A percentile compares a stretch with the other conserved stretches of the same genome.
These are phyloP conservation scores for Arctium minus DNA, from an alignment of 129 eudicot genomes.

Conservation along the genomic window DNA sequence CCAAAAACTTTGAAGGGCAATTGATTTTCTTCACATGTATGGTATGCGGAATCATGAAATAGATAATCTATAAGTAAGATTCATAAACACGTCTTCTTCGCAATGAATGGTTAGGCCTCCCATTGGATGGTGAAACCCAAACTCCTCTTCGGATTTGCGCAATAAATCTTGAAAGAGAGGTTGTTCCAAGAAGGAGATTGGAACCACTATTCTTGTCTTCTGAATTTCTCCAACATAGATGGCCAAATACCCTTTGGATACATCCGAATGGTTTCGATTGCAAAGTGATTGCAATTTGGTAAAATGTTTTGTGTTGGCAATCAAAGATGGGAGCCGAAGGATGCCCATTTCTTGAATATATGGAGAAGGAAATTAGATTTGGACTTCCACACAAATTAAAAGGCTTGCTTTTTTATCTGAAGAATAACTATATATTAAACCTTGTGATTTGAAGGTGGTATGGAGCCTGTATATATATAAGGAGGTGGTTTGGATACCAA, in stretches of 20 bases:
- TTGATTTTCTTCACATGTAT: not conserved
- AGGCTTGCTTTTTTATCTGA: not conserved
- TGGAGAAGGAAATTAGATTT: not conserved
- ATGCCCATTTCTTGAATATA: slow-evolving; percentile 16
- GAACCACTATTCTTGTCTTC: slow-evolving; percentile 49
- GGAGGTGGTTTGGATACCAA: not conserved
- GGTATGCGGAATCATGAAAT: not conserved
- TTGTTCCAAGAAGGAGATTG: slow-evolving; percentile 45
- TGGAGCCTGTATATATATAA: slow-evolving; percentile 8
- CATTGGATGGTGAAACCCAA: slow-evolving; percentile 52
- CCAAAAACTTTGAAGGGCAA: not conserved
- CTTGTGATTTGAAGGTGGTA: slow-evolving; percentile 1
- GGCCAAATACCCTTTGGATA: slow-evolving; percentile 50
- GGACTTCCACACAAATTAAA: not conserved
- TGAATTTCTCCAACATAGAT: slow-evolving; percentile 53
- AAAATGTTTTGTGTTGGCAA: slow-evolving; percentile 25
- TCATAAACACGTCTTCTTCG: slow-evolving; percentile 38
- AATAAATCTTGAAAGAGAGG: slow-evolving; percentile 53
- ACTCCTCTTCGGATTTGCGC: slow-evolving; percentile 51
- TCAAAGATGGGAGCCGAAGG: slow-evolving; percentile 21
- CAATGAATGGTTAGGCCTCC: slow-evolving; percentile 82
- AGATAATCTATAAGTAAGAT: slow-evolving; percentile 36
- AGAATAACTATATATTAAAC: not conserved
- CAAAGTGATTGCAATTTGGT: slow-evolving; percentile 22
- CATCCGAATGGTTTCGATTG: slow-evolving; percentile 11